phyloP scores from a whole-genome alignment of 495 filamentous ascomycete species.

The Podospora fimiseda region DNA sequence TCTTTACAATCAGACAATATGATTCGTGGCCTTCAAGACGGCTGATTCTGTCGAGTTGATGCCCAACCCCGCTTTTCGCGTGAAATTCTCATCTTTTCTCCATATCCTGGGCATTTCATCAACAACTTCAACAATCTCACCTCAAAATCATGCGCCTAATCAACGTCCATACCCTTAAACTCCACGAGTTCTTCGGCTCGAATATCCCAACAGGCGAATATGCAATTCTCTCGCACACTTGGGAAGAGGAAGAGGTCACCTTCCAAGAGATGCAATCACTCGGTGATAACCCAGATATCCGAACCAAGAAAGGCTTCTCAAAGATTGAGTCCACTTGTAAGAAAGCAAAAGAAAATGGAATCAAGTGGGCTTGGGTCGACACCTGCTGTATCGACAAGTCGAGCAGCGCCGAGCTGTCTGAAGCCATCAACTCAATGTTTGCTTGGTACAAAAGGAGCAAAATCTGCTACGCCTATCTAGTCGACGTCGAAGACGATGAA shows the following conservation, averaged over 20 bases:
- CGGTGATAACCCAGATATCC: background rate
- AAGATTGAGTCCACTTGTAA: constrained; percentile 29
- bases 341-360: constrained; percentile 11
- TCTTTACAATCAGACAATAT: too few relatives aligned
- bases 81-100: too few relatives aligned
- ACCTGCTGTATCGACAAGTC: constrained; percentile 39
- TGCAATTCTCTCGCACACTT: constrained; percentile 34
- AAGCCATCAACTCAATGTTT: constrained; percentile 44
- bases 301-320: constrained; percentile 12
- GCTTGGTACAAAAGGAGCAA: constrained; percentile 24
- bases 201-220: constrained; percentile 7
- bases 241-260: constrained; percentile 27
- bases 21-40: too few relatives aligned
- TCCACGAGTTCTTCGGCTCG: background rate
- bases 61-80: too few relatives aligned
- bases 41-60: too few relatives aligned
- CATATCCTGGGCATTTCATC: too few relatives aligned
- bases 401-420: constrained; percentile 32
- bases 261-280: constrained; percentile 21
- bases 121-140: too few relatives aligned
- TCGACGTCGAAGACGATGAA: constrained; percentile 5
- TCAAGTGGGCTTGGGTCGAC: constrained; percentile 34
- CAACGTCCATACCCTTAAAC: background rate
- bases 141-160: background rate
- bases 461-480: constrained; percentile 27